Conservation (phyloP, 345 rosid species). For the Melaleuca quinquenervia region DNA sequence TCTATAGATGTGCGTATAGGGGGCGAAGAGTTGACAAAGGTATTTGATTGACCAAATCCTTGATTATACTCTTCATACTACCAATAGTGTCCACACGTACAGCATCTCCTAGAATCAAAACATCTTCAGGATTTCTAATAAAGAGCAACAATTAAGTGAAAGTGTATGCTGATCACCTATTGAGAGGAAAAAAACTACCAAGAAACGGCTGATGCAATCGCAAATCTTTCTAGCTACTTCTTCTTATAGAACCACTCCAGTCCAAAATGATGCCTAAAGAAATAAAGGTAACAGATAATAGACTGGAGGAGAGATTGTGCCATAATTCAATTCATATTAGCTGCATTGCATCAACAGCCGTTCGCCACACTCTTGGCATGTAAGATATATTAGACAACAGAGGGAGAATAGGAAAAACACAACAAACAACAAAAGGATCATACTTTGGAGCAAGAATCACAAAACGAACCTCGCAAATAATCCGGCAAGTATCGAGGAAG, state of each 20-base stretch:
- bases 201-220: not conserved
- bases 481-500: conserved; percentile 49
- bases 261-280: too few species aligned
- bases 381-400: not conserved
- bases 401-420: not conserved
- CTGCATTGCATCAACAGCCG: not conserved
- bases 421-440: not conserved
- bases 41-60: not conserved
- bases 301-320: too few species aligned
- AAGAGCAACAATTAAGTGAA: not conserved
- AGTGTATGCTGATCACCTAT: not conserved
- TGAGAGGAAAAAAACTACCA: not conserved
- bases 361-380: not conserved
- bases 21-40: not conserved
- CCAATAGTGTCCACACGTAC: not conserved
- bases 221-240: not conserved
- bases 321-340: not conserved
- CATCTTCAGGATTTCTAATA: not conserved
- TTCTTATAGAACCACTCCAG: not conserved
- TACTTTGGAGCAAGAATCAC: not conserved
- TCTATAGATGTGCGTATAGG: not conserved
- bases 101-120: not conserved
- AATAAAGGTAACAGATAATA: too few species aligned
- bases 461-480: conserved; percentile 66
- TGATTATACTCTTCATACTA: not conserved